These are phyloP conservation scores for Schwanniomyces polymorphus DNA, from an alignment of 805 yeast species.

Conservation along the genomic window DNA sequence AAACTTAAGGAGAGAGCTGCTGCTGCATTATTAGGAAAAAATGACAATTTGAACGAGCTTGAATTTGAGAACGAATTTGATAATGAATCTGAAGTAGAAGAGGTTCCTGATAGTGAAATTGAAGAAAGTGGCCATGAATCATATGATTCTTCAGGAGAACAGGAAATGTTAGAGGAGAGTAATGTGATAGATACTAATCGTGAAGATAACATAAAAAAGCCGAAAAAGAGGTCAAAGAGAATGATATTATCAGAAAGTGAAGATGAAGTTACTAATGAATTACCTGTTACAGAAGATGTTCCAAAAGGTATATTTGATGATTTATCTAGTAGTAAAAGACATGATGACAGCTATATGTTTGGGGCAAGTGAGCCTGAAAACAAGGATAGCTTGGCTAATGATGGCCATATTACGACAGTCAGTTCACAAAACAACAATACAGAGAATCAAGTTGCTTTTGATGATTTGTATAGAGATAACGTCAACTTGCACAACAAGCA, in stretches of 20 bases:
- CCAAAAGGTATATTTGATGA: slow-evolving; percentile 3
- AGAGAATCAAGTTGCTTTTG: neutral
- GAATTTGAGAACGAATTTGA: slow-evolving; percentile 12
- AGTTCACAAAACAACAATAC: slow-evolving; percentile 6
- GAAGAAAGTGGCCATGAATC: slow-evolving; percentile 25
- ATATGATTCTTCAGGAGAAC: slow-evolving; percentile 16
- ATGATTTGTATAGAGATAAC: neutral
- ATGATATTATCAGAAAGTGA: slow-evolving; percentile 11
- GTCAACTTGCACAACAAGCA: neutral
- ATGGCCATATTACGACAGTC: slow-evolving; percentile 14
- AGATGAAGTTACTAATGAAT: slow-evolving; percentile 15
- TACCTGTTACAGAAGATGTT: slow-evolving; percentile 12
- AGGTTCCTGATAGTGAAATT: slow-evolving; percentile 21
- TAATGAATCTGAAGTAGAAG: slow-evolving; percentile 2
- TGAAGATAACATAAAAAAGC: slow-evolving; percentile 8
- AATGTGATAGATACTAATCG: slow-evolving; percentile 9
- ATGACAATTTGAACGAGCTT: slow-evolving; percentile 12
- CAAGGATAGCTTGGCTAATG: slow-evolving; percentile 9
- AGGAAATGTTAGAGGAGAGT: slow-evolving; percentile 16
- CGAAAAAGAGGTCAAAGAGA: slow-evolving; percentile 5
- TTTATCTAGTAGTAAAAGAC: slow-evolving; percentile 11
- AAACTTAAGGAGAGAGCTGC: slow-evolving; percentile 38
- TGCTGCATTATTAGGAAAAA: slow-evolving; percentile 24
- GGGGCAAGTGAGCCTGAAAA: slow-evolving; percentile 15
- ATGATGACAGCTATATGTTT: slow-evolving; percentile 31